These are phyloP conservation scores for Lithospermum erythrorhizon DNA, from an alignment of 257 asterid genomes.

Conservation along the genomic window DNA sequence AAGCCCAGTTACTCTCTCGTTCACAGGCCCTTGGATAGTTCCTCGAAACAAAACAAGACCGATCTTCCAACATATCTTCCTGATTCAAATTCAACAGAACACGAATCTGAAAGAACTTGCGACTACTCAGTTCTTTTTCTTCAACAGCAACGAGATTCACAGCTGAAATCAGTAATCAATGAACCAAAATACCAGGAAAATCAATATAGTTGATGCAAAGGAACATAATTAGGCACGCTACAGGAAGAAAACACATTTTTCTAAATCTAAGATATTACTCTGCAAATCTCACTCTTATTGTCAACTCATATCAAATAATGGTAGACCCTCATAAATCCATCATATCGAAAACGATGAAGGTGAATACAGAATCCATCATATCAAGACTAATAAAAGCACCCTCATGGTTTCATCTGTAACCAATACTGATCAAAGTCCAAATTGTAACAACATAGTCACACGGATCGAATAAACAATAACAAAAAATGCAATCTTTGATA, in stretches of 20 bases:
- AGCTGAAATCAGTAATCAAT: constrained; percentile 17
- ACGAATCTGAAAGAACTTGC: constrained; percentile 2
- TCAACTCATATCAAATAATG: not conserved
- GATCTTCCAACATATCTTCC: constrained; percentile 64
- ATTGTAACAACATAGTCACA: constrained; percentile 13
- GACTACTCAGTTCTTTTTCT: constrained; percentile 14
- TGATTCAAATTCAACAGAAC: constrained; percentile 23
- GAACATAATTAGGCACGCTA: constrained; percentile 3
- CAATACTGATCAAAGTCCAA: constrained; percentile 24
- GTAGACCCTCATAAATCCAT: not conserved
- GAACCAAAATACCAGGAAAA: constrained; percentile 3
- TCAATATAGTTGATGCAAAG: constrained; percentile 5
- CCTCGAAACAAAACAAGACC: constrained; percentile 59
- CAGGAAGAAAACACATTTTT: not conserved
- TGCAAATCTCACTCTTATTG: not conserved
- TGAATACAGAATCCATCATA: constrained; percentile 8
- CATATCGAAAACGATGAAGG: not conserved
- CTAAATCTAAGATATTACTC: not conserved
- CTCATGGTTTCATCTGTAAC: constrained; percentile 8
- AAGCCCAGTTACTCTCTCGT: constrained; percentile 47
- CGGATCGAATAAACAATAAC: constrained; percentile 8
- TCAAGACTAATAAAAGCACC: not conserved
- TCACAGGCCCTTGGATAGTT: constrained; percentile 44
- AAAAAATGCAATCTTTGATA: not conserved
- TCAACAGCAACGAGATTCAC: constrained; percentile 16